phyloP scores from a whole-genome alignment of 352 stramenopile genomes.

The Phytophthora sansomeana region DNA sequence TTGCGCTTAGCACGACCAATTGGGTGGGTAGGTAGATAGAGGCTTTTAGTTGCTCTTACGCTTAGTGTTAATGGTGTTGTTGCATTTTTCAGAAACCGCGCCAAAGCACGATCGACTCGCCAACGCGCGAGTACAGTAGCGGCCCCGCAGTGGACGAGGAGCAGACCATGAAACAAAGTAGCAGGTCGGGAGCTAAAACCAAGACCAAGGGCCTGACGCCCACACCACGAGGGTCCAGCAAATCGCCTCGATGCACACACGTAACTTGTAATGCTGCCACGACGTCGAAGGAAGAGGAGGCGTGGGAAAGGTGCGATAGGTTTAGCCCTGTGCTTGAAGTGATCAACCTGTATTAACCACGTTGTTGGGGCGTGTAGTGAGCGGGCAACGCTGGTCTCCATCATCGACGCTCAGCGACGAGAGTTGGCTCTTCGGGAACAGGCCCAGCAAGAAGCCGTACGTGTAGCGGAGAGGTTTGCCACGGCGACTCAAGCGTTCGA shows the following conservation, averaged over 20 bases:
- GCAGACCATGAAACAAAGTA: slow-evolving; percentile 1
- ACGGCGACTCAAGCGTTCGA: slow-evolving; percentile 63
- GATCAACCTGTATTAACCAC: background rate
- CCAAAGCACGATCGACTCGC: slow-evolving; percentile 30
- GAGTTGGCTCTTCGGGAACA: slow-evolving; percentile 65
- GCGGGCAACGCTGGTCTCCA: slow-evolving; percentile 54
- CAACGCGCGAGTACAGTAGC: slow-evolving; percentile 4
- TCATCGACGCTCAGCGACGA: slow-evolving; percentile 69
- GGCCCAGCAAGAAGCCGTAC: slow-evolving; percentile 59
- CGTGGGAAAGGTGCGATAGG: slow-evolving; percentile 49
- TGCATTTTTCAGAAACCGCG: slow-evolving; percentile 33
- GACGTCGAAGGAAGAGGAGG: slow-evolving; percentile 34
- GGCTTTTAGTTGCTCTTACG: background rate
- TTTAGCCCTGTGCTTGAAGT: background rate
- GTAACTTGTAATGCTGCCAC: slow-evolving; percentile 7
- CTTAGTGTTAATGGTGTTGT: background rate
- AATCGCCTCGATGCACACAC: slow-evolving; percentile 20
- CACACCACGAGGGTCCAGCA: slow-evolving; percentile 9
- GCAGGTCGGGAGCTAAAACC: slow-evolving; percentile 9
- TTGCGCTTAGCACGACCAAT: slow-evolving; percentile 73
- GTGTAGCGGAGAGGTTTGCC: slow-evolving; percentile 66
- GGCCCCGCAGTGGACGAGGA: slow-evolving; percentile 15
- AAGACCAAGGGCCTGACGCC: slow-evolving; percentile 24
- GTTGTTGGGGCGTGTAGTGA: slow-evolving; percentile 41
- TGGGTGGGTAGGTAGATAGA: slow-evolving; percentile 33